Percentiles rank a stretch among this genome's conserved stretches.
Conservation (phyloP, 352 stramenopile species). For the Pilasporangium apinafurcum region DNA sequence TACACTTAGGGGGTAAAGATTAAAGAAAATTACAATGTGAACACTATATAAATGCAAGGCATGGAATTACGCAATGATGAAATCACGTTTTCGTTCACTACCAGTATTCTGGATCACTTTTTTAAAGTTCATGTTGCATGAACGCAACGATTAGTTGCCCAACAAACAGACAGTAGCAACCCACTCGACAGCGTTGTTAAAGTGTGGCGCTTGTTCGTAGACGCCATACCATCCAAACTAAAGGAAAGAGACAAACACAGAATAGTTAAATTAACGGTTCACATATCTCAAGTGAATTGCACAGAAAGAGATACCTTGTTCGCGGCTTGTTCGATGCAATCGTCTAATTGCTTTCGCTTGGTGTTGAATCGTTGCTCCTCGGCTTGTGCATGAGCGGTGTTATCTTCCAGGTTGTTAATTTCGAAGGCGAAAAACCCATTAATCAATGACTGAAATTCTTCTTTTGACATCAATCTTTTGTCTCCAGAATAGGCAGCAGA, state of each 20-base stretch:
- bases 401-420: conserved; percentile 13
- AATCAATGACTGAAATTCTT: conserved; percentile 30
- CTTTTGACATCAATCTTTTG: conserved; percentile 37
- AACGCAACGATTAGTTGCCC: conserved; percentile 1
- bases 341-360: conserved; percentile 20
- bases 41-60: neutral
- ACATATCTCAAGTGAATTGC: too few species aligned
- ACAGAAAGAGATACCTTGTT: conserved; percentile 27
- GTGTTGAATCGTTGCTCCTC: conserved; percentile 11
- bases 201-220: conserved; percentile 42
- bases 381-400: conserved; percentile 10
- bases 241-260: conserved; percentile 4
- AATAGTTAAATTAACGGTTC: neutral
- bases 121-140: neutral
- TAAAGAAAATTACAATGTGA: neutral
- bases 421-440: conserved; percentile 17
- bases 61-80: neutral
- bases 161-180: conserved; percentile 30
- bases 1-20: too few species aligned
- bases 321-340: conserved; percentile 33
- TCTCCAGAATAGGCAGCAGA: conserved; percentile 4
- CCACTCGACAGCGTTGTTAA: conserved; percentile 38
- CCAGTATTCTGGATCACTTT: neutral
- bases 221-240: conserved; percentile 49
- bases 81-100: neutral